A percentile compares a stretch with the other conserved stretches of the same genome.
Evolutionary conservation across 2,329 filamentous ascomycete species (phyloP).

Genomic region (Cytospora piceicola): DNA sequence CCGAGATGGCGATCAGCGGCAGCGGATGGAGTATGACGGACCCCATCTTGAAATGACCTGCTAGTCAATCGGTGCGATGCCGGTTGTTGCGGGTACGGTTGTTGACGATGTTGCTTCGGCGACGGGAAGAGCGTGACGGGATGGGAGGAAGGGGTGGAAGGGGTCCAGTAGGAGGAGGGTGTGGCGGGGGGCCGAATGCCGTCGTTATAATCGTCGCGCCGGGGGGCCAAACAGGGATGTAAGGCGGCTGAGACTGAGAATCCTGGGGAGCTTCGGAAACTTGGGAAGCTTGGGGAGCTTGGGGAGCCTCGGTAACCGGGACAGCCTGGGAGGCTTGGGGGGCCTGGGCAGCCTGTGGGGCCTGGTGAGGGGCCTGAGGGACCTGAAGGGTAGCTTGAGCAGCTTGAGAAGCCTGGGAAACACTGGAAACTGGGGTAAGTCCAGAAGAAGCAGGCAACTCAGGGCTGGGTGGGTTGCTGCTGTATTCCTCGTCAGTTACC

Average conservation of each 20-base stretch:
- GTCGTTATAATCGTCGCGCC: neutral
- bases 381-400: neutral
- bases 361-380: neutral
- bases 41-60: conserved; percentile 20
- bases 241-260: neutral
- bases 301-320: neutral
- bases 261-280: neutral
- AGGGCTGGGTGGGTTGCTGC: neutral
- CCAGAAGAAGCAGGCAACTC: neutral
- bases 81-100: neutral
- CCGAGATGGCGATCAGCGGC: conserved; percentile 93
- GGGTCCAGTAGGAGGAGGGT: conserved; percentile 1
- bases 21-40: conserved; percentile 78
- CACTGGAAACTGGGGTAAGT: neutral
- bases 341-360: neutral
- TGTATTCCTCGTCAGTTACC: neutral
- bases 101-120: neutral
- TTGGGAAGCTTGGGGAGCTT: neutral
- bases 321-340: too few species aligned
- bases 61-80: neutral
- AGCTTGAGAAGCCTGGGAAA: neutral
- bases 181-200: conserved; percentile 2
- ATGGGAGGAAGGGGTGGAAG: conserved; percentile 8
- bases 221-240: neutral
- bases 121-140: neutral